Evolutionary conservation across 2,329 filamentous ascomycete species (phyloP), one percentile per base, ranked within the genome.

Genomic region (Westerdykella aurantiaca): DNA sequence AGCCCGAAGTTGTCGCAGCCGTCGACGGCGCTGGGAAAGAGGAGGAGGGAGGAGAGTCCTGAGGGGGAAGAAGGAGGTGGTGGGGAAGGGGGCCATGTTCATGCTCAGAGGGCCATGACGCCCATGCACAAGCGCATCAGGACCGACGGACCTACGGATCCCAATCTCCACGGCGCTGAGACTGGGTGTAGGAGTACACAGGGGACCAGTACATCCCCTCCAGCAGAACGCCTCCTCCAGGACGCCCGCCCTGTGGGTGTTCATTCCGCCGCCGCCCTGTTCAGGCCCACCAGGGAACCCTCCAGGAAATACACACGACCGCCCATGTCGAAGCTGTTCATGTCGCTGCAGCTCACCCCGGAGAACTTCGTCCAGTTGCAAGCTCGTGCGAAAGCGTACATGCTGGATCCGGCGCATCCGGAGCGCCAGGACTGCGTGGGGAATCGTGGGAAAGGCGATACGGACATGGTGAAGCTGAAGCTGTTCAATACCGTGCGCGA

Each of bases 371-470:
- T 80, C 13, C 71, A 75, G 39, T 60, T 80, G 6, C 77, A 80
- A 53, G 70, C 74, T 14, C 74, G 73, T 12, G 77, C 77, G 0
- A 81, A 80, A 48, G 58, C 60, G 10, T 80, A 76, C 53, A 80
- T 81, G 78, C 69, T 80, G 5, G 71, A 79, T 51, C 64, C 73
- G n/a, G 59, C 67, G 1, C 68, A 79, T 45, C 76, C 76, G 0
- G 77, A 80, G 47, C 67, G 78, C 14, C 73, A 75, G 42, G 72
- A 73, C n/a, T 79, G 77, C 45, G 76, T 81, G 7, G 77, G 77
- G 3, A 77, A 76, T 48, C 70, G 77, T 37, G 74, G 75, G 3
- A 76, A 72, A 45, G 74, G 74, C 0, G 76, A 78, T 43, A 73
- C 72, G 0, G 77, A 80, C 42, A 76, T 78, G 69, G 75, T 79